Evolutionary conservation across 2,329 filamentous ascomycete species (phyloP).

Genomic region (Fusarium fujikuroi): DNA sequence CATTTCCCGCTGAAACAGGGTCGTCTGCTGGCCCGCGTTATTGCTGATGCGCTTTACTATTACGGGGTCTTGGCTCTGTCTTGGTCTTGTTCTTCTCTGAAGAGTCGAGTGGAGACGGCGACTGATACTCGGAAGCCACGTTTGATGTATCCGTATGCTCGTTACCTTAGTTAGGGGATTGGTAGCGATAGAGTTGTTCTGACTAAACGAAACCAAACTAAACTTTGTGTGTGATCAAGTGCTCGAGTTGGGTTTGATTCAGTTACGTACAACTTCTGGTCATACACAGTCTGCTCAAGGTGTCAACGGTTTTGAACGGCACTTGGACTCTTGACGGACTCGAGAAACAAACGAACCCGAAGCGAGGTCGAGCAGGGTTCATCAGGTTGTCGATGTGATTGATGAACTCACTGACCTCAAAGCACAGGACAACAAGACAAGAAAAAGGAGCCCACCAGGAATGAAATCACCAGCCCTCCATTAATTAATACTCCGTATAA

Average conservation of each 20-base stretch:
- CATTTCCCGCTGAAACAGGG: constrained; percentile 47
- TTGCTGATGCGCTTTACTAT: constrained; percentile 27
- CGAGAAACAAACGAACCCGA: background rate
- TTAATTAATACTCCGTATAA: background rate
- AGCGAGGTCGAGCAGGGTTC: constrained; percentile 1
- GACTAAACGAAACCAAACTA: constrained; percentile 17
- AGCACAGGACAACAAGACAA: background rate
- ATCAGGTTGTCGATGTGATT: constrained; percentile 7
- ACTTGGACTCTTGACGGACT: constrained; percentile 5
- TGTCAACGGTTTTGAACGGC: background rate
- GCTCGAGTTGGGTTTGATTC: constrained; percentile 8
- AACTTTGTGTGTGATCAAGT: constrained; percentile 6
- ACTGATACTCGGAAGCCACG: constrained; percentile 4
- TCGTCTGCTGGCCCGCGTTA: constrained; percentile 41
- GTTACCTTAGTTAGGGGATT: constrained; percentile 10
- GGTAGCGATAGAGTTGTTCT: constrained; percentile 13
- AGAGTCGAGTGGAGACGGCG: background rate
- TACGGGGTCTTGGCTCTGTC: constrained; percentile 9
- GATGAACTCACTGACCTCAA: constrained; percentile 24
- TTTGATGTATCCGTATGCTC: background rate
- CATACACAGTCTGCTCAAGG: background rate
- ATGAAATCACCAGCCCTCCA: background rate
- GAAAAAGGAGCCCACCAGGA: background rate
- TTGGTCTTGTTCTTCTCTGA: background rate
- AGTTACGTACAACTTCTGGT: constrained; percentile 1